Percentiles rank a stretch among this genome's conserved stretches.
Conservation (phyloP, 805 yeast species). For the Danielozyma ontarioensis region DNA sequence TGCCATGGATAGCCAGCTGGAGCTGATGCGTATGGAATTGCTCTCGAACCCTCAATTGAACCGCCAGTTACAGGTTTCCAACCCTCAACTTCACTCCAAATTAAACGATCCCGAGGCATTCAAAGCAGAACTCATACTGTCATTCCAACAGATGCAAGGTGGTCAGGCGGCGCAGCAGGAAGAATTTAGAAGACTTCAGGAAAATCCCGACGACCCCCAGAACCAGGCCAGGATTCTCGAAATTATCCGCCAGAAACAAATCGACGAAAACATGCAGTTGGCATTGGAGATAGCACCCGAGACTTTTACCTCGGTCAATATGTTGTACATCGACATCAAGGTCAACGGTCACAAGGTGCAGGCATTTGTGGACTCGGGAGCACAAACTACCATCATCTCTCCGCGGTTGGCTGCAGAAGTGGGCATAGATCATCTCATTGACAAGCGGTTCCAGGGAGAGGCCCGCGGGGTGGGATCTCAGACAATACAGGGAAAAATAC, state of each 20-base stretch:
- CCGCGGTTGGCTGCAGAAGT: constrained; percentile 71
- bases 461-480: constrained; percentile 90
- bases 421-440: constrained; percentile 68
- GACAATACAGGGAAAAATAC: constrained; percentile 76
- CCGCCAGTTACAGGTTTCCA: constrained; percentile 27
- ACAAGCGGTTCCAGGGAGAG: constrained; percentile 71
- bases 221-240: constrained; percentile 63
- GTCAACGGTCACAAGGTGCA: constrained; percentile 78
- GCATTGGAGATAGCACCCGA: constrained; percentile 92
- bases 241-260: constrained; percentile 60
- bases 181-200: constrained; percentile 50
- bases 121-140: constrained; percentile 30
- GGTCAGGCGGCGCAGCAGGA: constrained; percentile 10
- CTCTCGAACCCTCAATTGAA: constrained; percentile 36
- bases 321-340: constrained; percentile 75
- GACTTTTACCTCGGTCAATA: constrained; percentile 71
- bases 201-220: constrained; percentile 67
- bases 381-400: constrained; percentile 82
- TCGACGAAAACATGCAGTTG: constrained; percentile 71
- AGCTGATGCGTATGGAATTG: constrained; percentile 45
- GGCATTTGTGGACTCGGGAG: constrained; percentile 97
- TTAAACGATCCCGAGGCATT: constrained; percentile 48
- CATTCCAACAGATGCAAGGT: constrained; percentile 26
- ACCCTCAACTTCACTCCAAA: constrained; percentile 45
- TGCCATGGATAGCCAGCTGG: constrained; percentile 32